Evolutionary conservation across 805 yeast genomes (phyloP), one percentile per base, ranked within the genome.

Genomic region (Candida nitratophila): DNA sequence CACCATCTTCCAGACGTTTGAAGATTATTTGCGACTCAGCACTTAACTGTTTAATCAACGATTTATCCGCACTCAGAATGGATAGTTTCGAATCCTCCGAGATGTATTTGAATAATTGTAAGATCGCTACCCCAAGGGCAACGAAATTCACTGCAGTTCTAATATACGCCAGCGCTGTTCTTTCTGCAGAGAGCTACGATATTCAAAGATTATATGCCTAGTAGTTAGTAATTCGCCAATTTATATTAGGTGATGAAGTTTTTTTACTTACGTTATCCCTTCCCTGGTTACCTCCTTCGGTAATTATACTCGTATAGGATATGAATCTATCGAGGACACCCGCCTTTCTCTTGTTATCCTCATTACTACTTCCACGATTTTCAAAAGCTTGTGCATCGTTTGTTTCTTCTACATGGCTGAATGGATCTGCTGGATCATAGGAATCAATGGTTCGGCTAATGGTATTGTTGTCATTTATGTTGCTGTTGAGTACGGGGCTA

Each of bases 11-110:
- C 42, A 78, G 65, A 19, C 71, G 70, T 24, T 79, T 52, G 1
- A 79, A 66, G 0, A 85, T 79, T 41, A 84, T 64, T 14, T 74
- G 51, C 74, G 82, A 79, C 1, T 85, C 83, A 12, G 79, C 57
- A 35, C 73, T 69, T 1, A 85, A 79, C 47, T 85, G 61, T 49
- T 79, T 85, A 50, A 78, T 79, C 8, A 85, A 81, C 63, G 79
- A 66, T 47, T 51, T 5, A 7, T 22, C 20, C n/a, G 26, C 4
- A 2, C n/a, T 15, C 30, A 39, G 32, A 14, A 29, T 32, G 4
- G 21, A 19, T 17, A 22, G 20, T 22, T 30, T 16, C 6, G 22
- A 8, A n/a, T 34, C 12, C 4, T 34, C 24, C 3, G 37, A 45
- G 2, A 56, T 47, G 16, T 75, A 57, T 46, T 76, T 65, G 49